phyloP scores from a whole-genome alignment of 805 yeast genomes.

The Naumovozyma castellii region DNA sequence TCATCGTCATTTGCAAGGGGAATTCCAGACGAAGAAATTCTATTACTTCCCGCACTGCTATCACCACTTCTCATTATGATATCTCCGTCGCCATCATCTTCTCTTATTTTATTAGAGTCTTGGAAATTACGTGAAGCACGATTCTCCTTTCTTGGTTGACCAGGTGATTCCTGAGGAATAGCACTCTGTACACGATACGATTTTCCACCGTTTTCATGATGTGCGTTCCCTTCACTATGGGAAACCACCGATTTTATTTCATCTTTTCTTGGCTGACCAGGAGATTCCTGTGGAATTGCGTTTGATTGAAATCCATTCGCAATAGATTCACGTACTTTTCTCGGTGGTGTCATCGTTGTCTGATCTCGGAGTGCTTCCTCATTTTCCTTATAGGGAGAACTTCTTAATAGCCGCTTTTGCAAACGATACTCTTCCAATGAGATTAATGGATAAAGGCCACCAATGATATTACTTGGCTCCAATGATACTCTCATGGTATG shows the following conservation, averaged over 20 bases:
- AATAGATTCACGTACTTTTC: conserved; percentile 26
- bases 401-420: conserved; percentile 33
- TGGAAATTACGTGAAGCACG: not conserved
- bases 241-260: conserved; percentile 20
- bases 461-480: conserved; percentile 54
- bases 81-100: not conserved
- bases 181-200: conserved; percentile 3
- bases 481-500: conserved; percentile 76
- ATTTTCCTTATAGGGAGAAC: conserved; percentile 7
- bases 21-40: not conserved
- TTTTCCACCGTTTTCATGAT: not conserved
- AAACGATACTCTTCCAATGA: conserved; percentile 51
- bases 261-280: conserved; percentile 87
- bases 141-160: not conserved
- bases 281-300: conserved; percentile 74
- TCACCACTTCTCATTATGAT: not conserved
- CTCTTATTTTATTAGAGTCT: not conserved
- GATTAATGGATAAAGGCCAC: conserved; percentile 54
- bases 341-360: conserved; percentile 24
- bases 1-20: conserved; percentile 14
- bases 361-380: conserved; percentile 16
- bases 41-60: not conserved
- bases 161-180: conserved; percentile 8
- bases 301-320: conserved; percentile 19
- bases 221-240: not conserved